phyloP scores from a whole-genome alignment of 805 yeast genomes.

The Wickerhamomyces pijperi region DNA sequence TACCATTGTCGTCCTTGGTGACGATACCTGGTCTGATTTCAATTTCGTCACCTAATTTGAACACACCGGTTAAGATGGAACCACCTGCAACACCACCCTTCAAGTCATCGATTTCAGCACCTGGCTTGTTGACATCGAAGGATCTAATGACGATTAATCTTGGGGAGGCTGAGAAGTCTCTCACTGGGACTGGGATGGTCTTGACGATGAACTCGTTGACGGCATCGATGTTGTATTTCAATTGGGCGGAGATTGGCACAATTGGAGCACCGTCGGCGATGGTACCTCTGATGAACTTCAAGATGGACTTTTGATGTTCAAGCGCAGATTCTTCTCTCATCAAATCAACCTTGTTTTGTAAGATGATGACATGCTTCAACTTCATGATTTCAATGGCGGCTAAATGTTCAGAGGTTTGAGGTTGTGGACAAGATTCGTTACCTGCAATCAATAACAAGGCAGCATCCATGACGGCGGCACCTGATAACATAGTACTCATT shows the following conservation, averaged over 20 bases:
- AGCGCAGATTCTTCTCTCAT: slow-evolving; percentile 95
- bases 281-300: slow-evolving; percentile 91
- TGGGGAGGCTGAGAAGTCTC: slow-evolving; percentile 92
- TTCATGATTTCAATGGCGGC: slow-evolving; percentile 99
- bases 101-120: slow-evolving; percentile 91
- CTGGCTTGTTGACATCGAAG: slow-evolving; percentile 97
- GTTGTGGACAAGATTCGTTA: slow-evolving; percentile 99
- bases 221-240: slow-evolving; percentile 96
- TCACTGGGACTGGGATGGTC: slow-evolving; percentile 88
- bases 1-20: slow-evolving; percentile 79
- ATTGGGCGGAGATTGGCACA: slow-evolving; percentile 97
- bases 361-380: slow-evolving; percentile 87
- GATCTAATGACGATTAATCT: slow-evolving; percentile 95
- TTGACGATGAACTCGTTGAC: slow-evolving; percentile 94
- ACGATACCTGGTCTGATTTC: slow-evolving; percentile 99
- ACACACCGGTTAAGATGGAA: slow-evolving; percentile 92
- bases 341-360: slow-evolving; percentile 96
- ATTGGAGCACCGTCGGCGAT: slow-evolving; percentile 99
- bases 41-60: slow-evolving; percentile 93
- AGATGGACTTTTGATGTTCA: slow-evolving; percentile 89
- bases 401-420: slow-evolving; percentile 97
- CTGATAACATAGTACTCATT: slow-evolving; percentile 99
- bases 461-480: slow-evolving; percentile 99
- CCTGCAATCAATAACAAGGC: slow-evolving; percentile 94
- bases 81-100: slow-evolving; percentile 99